Conservation (phyloP, 2,329 filamentous ascomycete genomes). For the Arthrobotrys sphaeroides region DNA sequence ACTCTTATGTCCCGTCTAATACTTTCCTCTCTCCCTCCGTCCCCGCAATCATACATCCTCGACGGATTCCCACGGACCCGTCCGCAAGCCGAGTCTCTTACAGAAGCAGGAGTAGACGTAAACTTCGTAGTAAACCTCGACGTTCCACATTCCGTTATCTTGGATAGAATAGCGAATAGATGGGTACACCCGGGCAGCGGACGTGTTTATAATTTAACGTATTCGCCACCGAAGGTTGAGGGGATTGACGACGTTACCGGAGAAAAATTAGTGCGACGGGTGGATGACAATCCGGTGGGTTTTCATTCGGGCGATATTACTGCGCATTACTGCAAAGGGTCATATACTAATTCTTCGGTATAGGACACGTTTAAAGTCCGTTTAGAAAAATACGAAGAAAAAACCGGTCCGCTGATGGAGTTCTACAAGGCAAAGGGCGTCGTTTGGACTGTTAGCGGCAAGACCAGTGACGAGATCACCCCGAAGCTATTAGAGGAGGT, state of each 20-base stretch:
- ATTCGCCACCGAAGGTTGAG: conserved; percentile 81
- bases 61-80: conserved; percentile 95
- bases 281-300: conserved; percentile 74
- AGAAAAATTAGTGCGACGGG: conserved; percentile 80
- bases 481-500: conserved; percentile 88
- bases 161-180: conserved; percentile 87
- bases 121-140: conserved; percentile 57
- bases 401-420: conserved; percentile 82
- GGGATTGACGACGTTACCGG: conserved; percentile 92
- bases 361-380: conserved; percentile 85
- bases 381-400: conserved; percentile 85
- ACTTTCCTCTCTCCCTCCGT: conserved; percentile 64
- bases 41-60: conserved; percentile 85
- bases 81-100: conserved; percentile 71
- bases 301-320: not conserved
- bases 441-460: conserved; percentile 84
- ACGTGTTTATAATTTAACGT: conserved; percentile 92
- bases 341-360: conserved; percentile 7
- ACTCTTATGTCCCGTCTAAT: conserved; percentile 91
- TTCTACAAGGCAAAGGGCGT: conserved; percentile 87
- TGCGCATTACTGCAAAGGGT: no score
- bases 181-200: conserved; percentile 95
- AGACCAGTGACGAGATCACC: conserved; percentile 93
- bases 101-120: conserved; percentile 8
- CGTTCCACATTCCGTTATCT: conserved; percentile 87